These are phyloP conservation scores for Rhizopogon salebrosus DNA, from an alignment of 768 basidiomycete species.

Conservation along the genomic window DNA sequence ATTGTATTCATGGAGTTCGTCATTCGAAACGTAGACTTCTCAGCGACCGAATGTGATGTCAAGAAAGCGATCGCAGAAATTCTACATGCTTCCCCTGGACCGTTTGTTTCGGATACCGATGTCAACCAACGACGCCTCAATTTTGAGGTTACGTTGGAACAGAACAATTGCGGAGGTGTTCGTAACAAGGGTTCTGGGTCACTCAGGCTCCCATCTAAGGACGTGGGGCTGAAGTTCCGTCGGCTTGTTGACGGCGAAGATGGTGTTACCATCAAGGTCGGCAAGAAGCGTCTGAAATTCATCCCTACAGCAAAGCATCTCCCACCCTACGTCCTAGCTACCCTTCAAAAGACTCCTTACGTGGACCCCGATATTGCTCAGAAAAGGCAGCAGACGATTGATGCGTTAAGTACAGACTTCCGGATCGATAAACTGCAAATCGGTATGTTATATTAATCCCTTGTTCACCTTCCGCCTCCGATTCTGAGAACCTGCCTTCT, in stretches of 20 bases:
- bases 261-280: conserved; percentile 35
- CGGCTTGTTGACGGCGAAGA: conserved; percentile 31
- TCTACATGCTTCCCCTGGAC: conserved; percentile 40
- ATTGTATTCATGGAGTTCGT: conserved; percentile 33
- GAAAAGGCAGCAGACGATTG: conserved; percentile 39
- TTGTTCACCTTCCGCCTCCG: background rate
- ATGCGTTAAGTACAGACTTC: conserved; percentile 40
- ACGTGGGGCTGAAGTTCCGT: conserved; percentile 42
- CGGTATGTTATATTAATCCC: conserved; percentile 46
- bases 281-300: conserved; percentile 35
- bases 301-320: conserved; percentile 6
- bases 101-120: conserved; percentile 17
- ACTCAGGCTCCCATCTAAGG: conserved; percentile 23
- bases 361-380: conserved; percentile 50
- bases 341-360: conserved; percentile 51
- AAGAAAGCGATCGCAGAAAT: conserved; percentile 49
- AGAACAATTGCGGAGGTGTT: conserved; percentile 43
- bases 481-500: background rate
- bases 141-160: conserved; percentile 54
- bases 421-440: conserved; percentile 64
- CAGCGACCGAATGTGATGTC: conserved; percentile 49
- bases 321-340: conserved; percentile 18
- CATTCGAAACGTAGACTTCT: conserved; percentile 27
- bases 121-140: conserved; percentile 37
- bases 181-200: conserved; percentile 51